Evolutionary conservation across 169 alveolate species (phyloP), one percentile per base, ranked within the genome.

Genomic region (Cryptosporidium muris): DNA sequence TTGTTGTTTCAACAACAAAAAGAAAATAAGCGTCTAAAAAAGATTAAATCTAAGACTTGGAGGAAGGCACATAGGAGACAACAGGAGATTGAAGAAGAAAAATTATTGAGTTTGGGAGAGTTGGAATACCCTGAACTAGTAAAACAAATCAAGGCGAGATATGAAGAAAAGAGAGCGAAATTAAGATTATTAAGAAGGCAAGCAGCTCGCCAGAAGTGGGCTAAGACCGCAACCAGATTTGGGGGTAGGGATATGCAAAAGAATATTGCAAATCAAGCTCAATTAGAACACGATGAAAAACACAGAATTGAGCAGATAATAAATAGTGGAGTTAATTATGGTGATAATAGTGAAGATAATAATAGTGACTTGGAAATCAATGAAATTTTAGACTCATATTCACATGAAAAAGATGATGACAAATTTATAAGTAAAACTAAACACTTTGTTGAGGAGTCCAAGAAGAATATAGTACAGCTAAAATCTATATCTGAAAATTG

Each of bases 201-300:
- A 37, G 88, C 58, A 37, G 94, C 94, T 3, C 91, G 91, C 65
- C 66, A 80, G 65, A 91, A 91, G 48, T 91, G 94, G 94, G 94
- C 94, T 9, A 91, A 90, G 81, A 52, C 82, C 80, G 94, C 94
- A 16, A 51, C 89, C 48, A 91, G 94, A 16, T 91, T 85, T 68
- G 94, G 94, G n/a, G 94, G 94, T 4, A 92, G 74, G 80, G 94
- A 91, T 5, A 56, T 90, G 47, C 89, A 81, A 53, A 80, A 63
- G 64, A 82, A 51, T 51, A 62, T 90, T 12, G 74, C 94, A 14
- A 66, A 88, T 43, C 91, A 92, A 51, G 88, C 82, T 14, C 93
- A 91, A 60, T 58, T 80, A 48, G 89, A 89, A 51, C 68, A 81
- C 56, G 88, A 91, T n/a, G 90, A 90, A 51, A 53, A 82, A 14